These are phyloP conservation scores for Sanguinoderma infundibulare DNA, from an alignment of 1,284 basidiomycete genomes.

Conservation along the genomic window DNA sequence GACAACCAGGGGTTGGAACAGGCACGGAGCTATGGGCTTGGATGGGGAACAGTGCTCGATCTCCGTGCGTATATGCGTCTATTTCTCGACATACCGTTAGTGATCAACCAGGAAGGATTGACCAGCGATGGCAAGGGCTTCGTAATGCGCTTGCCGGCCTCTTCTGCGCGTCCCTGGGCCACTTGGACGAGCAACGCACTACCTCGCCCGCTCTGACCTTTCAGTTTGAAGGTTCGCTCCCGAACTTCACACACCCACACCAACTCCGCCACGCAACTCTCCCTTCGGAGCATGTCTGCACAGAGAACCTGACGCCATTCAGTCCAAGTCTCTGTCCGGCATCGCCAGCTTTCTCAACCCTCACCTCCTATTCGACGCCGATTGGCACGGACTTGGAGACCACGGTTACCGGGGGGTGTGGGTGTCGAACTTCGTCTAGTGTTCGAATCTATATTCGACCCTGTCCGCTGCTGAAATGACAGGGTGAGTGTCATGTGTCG, in stretches of 20 bases:
- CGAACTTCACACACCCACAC: conserved; percentile 54
- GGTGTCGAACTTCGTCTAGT: conserved; percentile 73
- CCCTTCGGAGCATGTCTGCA: conserved; percentile 88
- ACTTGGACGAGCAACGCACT: conserved; percentile 72
- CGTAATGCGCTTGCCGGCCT: conserved; percentile 90
- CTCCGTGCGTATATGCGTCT: conserved; percentile 49
- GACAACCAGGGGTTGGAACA: conserved; percentile 74
- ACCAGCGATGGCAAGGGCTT: conserved; percentile 83
- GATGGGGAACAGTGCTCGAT: conserved; percentile 66
- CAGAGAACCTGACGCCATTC: conserved; percentile 96
- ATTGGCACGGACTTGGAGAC: conserved; percentile 88
- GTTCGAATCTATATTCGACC: conserved; percentile 86
- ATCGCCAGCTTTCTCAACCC: conserved; percentile 88
- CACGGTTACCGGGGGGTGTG: conserved; percentile 59
- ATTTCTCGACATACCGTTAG: not conserved
- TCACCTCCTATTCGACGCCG: conserved; percentile 84
- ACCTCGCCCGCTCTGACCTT: conserved; percentile 67
- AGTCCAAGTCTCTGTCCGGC: conserved; percentile 89
- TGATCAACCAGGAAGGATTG: conserved; percentile 48
- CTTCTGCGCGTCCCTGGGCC: conserved; percentile 92
- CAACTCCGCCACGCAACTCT: conserved; percentile 76
- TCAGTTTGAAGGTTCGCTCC: conserved; percentile 60
- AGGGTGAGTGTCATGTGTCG: conserved; percentile 47
- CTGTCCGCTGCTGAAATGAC: conserved; percentile 59
- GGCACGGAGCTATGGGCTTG: conserved; percentile 93